Conservation (phyloP, 2,329 filamentous ascomycete genomes). For the Penicillium psychrosexuale region DNA sequence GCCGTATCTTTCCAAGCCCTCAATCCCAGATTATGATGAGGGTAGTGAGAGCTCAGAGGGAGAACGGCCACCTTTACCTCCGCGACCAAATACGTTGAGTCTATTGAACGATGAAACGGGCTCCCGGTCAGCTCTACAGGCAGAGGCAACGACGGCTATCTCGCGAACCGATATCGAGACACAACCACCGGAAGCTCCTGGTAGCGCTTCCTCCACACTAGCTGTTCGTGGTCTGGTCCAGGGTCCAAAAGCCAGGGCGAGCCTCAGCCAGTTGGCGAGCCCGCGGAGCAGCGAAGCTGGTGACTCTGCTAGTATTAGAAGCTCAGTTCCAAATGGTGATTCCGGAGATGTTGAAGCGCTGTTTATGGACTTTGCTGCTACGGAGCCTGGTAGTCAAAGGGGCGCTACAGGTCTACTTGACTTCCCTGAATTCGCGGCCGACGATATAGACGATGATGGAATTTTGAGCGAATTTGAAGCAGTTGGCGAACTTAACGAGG, state of each 20-base stretch:
- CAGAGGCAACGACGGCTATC: conserved; percentile 78
- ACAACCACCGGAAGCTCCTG: conserved; percentile 67
- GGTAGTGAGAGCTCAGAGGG: conserved; percentile 32
- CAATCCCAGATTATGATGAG: conserved; percentile 16
- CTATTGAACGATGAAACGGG: conserved; percentile 35
- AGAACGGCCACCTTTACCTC: conserved; percentile 46
- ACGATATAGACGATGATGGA: conserved; percentile 56
- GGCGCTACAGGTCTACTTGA: conserved; percentile 34
- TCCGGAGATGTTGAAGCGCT: conserved; percentile 76
- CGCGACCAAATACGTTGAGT: conserved; percentile 42
- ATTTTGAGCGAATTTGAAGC: conserved; percentile 75
- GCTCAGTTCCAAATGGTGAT: conserved; percentile 54
- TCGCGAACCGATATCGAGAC: conserved; percentile 79
- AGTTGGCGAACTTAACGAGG: conserved; percentile 58
- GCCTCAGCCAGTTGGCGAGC: conserved; percentile 44
- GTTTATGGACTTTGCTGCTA: conserved; percentile 64
- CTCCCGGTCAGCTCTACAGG: conserved; percentile 43
- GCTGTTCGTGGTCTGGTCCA: conserved; percentile 31
- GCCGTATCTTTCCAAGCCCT: conserved; percentile 12
- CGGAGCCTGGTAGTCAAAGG: conserved; percentile 39
- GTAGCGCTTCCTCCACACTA: conserved; percentile 60
- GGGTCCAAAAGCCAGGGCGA: conserved; percentile 34
- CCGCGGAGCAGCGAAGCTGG: conserved; percentile 50
- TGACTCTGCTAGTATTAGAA: conserved; percentile 51
- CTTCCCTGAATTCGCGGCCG: conserved; percentile 36